Evolutionary conservation across 495 filamentous ascomycete species (phyloP).

Genomic region (Hypoxylon crocopeplum): DNA sequence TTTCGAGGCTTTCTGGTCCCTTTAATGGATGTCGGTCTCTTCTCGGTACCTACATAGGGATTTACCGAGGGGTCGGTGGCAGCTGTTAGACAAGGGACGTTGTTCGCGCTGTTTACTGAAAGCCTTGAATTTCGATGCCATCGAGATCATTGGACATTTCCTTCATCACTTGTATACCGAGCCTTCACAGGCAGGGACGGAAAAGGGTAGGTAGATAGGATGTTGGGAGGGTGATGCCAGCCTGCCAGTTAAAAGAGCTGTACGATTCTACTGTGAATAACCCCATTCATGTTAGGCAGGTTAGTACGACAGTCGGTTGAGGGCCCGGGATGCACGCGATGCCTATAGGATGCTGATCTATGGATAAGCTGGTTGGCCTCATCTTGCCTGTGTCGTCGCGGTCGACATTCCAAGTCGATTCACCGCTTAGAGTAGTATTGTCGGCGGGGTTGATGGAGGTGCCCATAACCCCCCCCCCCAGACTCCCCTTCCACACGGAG

Average conservation of each 20-base stretch:
- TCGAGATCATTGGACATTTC: too few species aligned
- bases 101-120: too few species aligned
- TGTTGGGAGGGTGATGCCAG: too few species aligned
- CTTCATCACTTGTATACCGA: too few species aligned
- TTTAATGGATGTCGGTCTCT: not conserved
- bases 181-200: too few species aligned
- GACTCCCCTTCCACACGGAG: not conserved
- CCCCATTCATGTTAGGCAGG: conserved; percentile 3
- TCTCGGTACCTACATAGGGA: not conserved
- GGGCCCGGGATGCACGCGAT: conserved; percentile 12
- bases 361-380: conserved; percentile 23
- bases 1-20: conserved; percentile 12
- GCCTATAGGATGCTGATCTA: conserved; percentile 32
- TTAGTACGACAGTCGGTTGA: conserved; percentile 1
- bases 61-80: too few species aligned
- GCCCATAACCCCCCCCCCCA: conserved; percentile 3
- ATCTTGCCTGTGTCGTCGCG: conserved; percentile 13
- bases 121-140: too few species aligned
- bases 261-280: not conserved
- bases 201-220: not conserved
- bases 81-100: too few species aligned
- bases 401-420: conserved; percentile 27
- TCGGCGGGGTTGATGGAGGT: conserved; percentile 22
- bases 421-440: conserved; percentile 31
- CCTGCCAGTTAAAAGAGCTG: too few species aligned